Conservation (phyloP, 495 filamentous ascomycete species). For the Tuber borchii region DNA sequence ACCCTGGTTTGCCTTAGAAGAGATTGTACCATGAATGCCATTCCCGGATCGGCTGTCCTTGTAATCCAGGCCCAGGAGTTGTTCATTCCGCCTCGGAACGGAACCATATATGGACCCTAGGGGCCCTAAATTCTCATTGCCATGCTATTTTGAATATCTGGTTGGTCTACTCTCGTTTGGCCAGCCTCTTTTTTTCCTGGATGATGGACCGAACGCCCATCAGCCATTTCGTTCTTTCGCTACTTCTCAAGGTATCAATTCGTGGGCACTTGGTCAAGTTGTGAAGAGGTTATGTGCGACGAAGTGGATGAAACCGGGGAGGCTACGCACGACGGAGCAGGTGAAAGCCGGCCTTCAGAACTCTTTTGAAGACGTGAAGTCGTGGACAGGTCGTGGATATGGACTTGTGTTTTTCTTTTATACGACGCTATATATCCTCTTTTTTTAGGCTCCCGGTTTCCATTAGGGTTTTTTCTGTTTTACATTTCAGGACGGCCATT, state of each 20-base stretch:
- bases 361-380: neutral
- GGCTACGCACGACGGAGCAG: neutral
- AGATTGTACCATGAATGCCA: neutral
- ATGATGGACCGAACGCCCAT: neutral
- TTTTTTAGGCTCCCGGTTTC: neutral
- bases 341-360: neutral
- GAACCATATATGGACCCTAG: neutral
- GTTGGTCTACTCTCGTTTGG: constrained; percentile 1
- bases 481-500: neutral
- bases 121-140: neutral
- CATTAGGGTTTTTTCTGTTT: constrained; percentile 4
- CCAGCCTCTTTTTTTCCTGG: neutral
- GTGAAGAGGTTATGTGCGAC: neutral
- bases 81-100: neutral
- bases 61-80: neutral
- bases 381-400: constrained; percentile 2
- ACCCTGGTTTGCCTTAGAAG: neutral
- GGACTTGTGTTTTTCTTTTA: constrained; percentile 4
- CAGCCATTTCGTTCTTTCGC: neutral
- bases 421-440: constrained; percentile 3
- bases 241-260: neutral
- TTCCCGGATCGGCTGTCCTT: neutral
- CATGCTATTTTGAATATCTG: neutral
- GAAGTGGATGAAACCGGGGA: neutral
- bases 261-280: neutral